phyloP scores from a whole-genome alignment of 169 alveolate species.

The Eimeria praecox region DNA sequence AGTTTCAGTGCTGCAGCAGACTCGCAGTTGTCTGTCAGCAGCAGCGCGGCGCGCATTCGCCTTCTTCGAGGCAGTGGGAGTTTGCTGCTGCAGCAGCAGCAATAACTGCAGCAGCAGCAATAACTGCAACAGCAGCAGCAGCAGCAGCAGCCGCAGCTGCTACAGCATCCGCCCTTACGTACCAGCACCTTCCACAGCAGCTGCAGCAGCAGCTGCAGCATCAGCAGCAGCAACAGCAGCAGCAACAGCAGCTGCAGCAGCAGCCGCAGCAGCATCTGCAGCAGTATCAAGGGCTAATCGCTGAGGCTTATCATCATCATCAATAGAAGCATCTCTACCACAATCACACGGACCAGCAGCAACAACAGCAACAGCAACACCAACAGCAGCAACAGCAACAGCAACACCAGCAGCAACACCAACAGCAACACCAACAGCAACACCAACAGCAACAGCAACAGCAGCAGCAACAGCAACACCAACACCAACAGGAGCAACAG shows the following conservation, averaged over 20 bases:
- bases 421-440: neutral
- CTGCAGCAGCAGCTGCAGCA: constrained; percentile 6
- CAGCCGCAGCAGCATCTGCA: neutral
- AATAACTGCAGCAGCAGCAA: neutral
- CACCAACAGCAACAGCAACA: neutral
- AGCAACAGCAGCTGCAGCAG: constrained; percentile 14
- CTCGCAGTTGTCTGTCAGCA: too few species aligned
- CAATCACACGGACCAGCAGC: too few species aligned
- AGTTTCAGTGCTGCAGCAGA: too few species aligned
- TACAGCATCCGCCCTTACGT: neutral
- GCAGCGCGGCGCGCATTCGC: too few species aligned
- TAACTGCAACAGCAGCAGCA: neutral
- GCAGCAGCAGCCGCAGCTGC: constrained; percentile 3
- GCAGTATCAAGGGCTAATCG: too few species aligned
- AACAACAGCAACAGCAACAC: constrained; percentile 5
- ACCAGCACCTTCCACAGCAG: neutral
- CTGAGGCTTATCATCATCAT: too few species aligned
- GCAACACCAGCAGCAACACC: neutral
- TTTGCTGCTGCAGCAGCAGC: neutral
- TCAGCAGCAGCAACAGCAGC: constrained; percentile 11
- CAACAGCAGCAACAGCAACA: constrained; percentile 2
- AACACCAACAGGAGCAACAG: too few species aligned
- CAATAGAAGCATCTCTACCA: neutral
- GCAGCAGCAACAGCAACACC: constrained; percentile 14
- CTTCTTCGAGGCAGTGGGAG: neutral